Evolutionary conservation across 768 basidiomycete genomes (phyloP).

Genomic region (Obba rivulosa): DNA sequence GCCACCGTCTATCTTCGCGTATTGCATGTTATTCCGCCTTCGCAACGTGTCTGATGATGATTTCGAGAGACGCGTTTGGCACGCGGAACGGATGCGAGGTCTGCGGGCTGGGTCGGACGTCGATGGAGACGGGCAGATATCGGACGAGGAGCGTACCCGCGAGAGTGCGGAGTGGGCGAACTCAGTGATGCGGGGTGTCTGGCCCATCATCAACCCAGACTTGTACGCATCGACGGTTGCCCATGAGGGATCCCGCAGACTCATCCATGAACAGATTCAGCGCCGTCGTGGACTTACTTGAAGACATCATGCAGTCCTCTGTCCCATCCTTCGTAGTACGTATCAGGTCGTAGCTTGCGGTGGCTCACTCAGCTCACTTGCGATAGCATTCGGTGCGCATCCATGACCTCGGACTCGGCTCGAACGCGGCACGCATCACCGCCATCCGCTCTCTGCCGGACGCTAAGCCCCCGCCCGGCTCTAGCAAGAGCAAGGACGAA

Average conservation of each 20-base stretch:
- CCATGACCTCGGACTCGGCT: conserved; percentile 64
- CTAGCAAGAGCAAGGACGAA: conserved; percentile 13
- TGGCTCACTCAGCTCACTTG: not conserved
- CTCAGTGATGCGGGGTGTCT: conserved; percentile 51
- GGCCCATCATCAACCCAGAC: conserved; percentile 73
- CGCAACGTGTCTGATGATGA: conserved; percentile 17
- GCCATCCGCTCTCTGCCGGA: conserved; percentile 59
- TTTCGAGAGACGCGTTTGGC: conserved; percentile 27
- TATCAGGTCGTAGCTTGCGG: conserved; percentile 3
- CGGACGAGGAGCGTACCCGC: conserved; percentile 21
- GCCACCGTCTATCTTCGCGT: conserved; percentile 17
- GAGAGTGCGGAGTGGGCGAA: conserved; percentile 64
- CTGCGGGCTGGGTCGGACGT: conserved; percentile 22
- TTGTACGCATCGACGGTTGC: conserved; percentile 25
- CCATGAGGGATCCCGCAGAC: not conserved
- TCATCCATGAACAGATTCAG: conserved; percentile 29
- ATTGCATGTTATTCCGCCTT: conserved; percentile 19
- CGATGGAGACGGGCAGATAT: conserved; percentile 23
- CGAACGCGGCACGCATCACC: conserved; percentile 64
- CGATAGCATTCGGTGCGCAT: conserved; percentile 55
- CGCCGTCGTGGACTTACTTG: conserved; percentile 55
- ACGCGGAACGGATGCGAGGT: conserved; percentile 28
- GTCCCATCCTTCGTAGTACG: conserved; percentile 39
- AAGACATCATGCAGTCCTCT: conserved; percentile 51
- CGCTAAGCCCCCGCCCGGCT: conserved; percentile 17